Evolutionary conservation across 495 filamentous ascomycete species (phyloP).

Genomic region (Penicillium bovifimosum): DNA sequence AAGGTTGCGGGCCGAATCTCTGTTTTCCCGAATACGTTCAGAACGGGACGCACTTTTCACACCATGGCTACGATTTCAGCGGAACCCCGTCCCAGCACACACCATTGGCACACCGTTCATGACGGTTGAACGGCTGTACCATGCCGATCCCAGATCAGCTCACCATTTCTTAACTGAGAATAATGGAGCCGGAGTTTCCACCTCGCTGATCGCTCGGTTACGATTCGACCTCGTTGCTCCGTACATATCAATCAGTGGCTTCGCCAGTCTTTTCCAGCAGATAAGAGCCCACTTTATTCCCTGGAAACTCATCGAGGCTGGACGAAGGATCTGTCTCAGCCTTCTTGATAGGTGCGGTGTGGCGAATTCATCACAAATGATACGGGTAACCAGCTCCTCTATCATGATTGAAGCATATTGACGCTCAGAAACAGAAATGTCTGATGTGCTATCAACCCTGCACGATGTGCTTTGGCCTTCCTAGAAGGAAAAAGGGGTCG

Average conservation of each 20-base stretch:
- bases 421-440: background rate
- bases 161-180: background rate
- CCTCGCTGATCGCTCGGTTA: slow-evolving; percentile 9
- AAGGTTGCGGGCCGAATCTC: background rate
- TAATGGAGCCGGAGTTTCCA: slow-evolving; percentile 3
- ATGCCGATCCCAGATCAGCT: background rate
- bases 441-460: background rate
- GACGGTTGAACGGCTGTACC: background rate
- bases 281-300: slow-evolving; percentile 8
- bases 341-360: background rate
- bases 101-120: background rate
- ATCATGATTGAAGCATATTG: background rate
- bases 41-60: background rate
- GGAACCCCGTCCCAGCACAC: background rate
- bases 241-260: slow-evolving; percentile 27
- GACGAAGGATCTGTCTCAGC: slow-evolving; percentile 18
- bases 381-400: background rate
- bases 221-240: slow-evolving; percentile 10
- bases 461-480: background rate
- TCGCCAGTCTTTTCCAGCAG: slow-evolving; percentile 5
- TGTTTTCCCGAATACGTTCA: background rate
- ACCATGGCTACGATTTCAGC: background rate
- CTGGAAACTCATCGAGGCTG: slow-evolving; percentile 2
- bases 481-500: background rate
- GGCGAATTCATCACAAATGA: background rate